Evolutionary conservation across 768 basidiomycete species (phyloP).

Genomic region (Mycena crocata): DNA sequence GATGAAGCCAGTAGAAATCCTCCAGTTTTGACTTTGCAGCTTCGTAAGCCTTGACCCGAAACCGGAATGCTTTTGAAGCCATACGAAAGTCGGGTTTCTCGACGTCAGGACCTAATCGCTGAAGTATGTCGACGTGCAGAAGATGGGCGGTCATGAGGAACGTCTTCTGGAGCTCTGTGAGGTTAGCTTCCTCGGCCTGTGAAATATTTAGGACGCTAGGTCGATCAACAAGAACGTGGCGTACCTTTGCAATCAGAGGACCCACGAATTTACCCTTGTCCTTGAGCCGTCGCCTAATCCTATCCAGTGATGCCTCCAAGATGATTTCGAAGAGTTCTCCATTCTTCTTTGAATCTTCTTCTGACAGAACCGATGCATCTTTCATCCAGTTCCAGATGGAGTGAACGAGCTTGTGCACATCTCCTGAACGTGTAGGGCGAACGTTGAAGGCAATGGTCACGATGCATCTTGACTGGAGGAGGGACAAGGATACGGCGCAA

Average conservation of each 20-base stretch:
- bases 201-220: slow-evolving; percentile 3
- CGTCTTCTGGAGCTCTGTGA: slow-evolving; percentile 8
- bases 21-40: slow-evolving; percentile 19
- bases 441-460: slow-evolving; percentile 14
- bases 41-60: slow-evolving; percentile 1
- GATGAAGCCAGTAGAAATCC: slow-evolving; percentile 14
- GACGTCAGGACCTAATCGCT: slow-evolving; percentile 20
- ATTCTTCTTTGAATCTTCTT: slow-evolving; percentile 19
- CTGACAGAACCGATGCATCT: slow-evolving; percentile 12
- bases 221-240: slow-evolving; percentile 1
- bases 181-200: slow-evolving; percentile 12
- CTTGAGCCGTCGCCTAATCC: slow-evolving; percentile 15
- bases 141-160: slow-evolving; percentile 12
- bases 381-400: slow-evolving; percentile 26
- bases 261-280: slow-evolving; percentile 14
- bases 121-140: slow-evolving; percentile 14
- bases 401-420: slow-evolving; percentile 5
- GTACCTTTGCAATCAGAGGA: slow-evolving; percentile 19
- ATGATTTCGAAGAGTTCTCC: slow-evolving; percentile 13
- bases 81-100: slow-evolving; percentile 15
- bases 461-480: slow-evolving; percentile 12
- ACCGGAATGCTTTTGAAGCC: slow-evolving; percentile 11
- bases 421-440: slow-evolving; percentile 1
- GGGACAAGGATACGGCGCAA: slow-evolving; percentile 22
- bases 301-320: slow-evolving; percentile 15